Base-by-base conservation (phyloP, 2,329 filamentous ascomycete genomes). In the Scedosporium boydii region DNA sequence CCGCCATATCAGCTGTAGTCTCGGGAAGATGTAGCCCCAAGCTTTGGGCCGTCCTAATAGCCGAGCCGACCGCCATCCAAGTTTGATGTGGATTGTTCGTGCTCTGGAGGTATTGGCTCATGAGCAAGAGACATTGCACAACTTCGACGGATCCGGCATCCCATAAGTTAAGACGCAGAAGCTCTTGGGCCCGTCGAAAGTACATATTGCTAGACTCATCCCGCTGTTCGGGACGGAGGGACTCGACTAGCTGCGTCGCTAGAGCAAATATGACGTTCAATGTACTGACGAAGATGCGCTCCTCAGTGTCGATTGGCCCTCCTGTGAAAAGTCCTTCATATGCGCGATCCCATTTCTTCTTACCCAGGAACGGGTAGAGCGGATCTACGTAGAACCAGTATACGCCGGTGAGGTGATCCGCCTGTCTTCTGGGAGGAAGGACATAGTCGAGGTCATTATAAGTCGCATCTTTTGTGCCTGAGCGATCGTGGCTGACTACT, bases 361-460 rank as follows among this genome's bases (percentile, higher is more conserved):
- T 68, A 27, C 81, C 74, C 1, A 81, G 67, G 51, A 80, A 76
- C 0, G 79, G 78, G 55, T 81, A 80, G 0, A 80, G 64, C 0
- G 77, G 76, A 34, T 80, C 76, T 1, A 80, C 76, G 44, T 75
- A 76, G 29, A 71, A 70, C 78, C 78, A 81, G 63, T 81, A 81
- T 0, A 77, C 69, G 2, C 74, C 70, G 69, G 79, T 74, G 3
- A 81, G 68, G 51, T 71, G 71, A 59, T 81, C 78, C 0, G 79
- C 78, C 41, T 75, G 76, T 42, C 75, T 73, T 1, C 78, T 72
- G 0, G 78, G 72, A 1, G 79, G 79, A 1, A 81, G 67, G 1
- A 79, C 76, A 41, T 78, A 76, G 16, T 74, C 69, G 2, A 65
- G 67, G 1, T 69, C 64, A 18, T 73, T 67, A 0, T 69, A 61